Base-by-base conservation (phyloP, 2,329 filamentous ascomycete genomes). In the Colletotrichum spinosum region DNA sequence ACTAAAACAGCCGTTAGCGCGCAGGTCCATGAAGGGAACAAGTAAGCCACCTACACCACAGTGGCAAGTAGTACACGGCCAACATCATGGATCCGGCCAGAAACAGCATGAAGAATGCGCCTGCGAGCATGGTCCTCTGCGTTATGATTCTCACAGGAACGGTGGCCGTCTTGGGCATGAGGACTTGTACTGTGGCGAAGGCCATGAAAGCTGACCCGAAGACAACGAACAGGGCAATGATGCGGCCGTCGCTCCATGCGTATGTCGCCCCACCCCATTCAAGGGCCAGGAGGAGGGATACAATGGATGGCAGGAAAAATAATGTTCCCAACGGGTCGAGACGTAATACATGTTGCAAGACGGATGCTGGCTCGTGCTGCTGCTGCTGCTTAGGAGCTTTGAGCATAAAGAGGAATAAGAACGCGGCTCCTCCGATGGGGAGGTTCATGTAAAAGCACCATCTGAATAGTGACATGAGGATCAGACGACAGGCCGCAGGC, bases 371-470 rank as follows among this genome's bases (percentile, higher is more conserved):
- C 13, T 72, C 70, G 33, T 69, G 64, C 3, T 71, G 68, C 37
- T 73, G 73, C 33, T 73, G 73, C 33, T 60, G 58, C 49, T 71
- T 70, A 3, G 84, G 80, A 11, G 80, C 72, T 12, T 82, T 77
- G 68, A 85, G 81, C 70, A 84, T 81, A 58, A 86, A 75, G 57
- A 88, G 79, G 57, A 82, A 81, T 10, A 81, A 9, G n/a, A 83
- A 76, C 4, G 83, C 81, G n/a, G 83, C 75, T 34, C 77, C 83
- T 17, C 85, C 86, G 56, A 88, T 79, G 8, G 86, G 86, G 13
- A 88, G 79, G 67, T 88, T 88, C 71, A 88, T 83, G 70, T 84
- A 88, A 70, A 88, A 88, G 70, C 86, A 87, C 86, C 86, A 84
- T 53, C 79, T 75, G 35, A 7, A 7, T 10, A 10, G n/a, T 25